Percentiles rank a stretch among this genome's conserved stretches.
Evolutionary conservation across 73 alveolate species (phyloP).

Genomic region (Tetrahymena elliotti): DNA sequence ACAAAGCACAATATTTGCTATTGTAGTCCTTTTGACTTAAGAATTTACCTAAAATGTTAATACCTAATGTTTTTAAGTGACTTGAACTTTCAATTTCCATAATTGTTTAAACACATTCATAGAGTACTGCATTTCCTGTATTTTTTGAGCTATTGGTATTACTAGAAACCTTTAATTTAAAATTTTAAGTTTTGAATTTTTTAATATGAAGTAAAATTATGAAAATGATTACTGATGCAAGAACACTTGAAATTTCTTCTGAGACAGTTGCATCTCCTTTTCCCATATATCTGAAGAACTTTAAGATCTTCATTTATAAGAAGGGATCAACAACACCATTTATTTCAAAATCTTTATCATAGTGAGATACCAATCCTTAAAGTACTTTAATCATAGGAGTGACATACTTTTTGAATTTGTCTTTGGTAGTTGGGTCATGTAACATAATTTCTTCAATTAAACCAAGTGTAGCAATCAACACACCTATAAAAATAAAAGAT

Average conservation of each 20-base stretch:
- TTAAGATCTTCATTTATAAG: conserved; percentile 90
- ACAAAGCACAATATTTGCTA: conserved; percentile 16
- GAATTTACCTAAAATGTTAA: conserved; percentile 38
- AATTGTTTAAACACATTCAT: conserved; percentile 98
- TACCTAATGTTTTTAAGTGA: conserved; percentile 83
- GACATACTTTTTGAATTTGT: conserved; percentile 82
- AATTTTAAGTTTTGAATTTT: not conserved
- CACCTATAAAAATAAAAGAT: conserved; percentile 35
- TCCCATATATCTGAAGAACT: conserved; percentile 83
- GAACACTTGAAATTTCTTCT: conserved; percentile 95
- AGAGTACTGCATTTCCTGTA: conserved; percentile 91
- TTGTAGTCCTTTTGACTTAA: conserved; percentile 24
- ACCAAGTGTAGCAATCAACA: conserved; percentile 82
- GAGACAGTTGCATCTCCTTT: conserved; percentile 78
- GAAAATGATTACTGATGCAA: conserved; percentile 46
- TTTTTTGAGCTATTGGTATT: conserved; percentile 83
- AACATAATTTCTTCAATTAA: conserved; percentile 73
- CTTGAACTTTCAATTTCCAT: conserved; percentile 88
- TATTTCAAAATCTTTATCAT: conserved; percentile 95
- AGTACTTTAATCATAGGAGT: conserved; percentile 74
- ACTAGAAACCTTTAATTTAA: conserved; percentile 78
- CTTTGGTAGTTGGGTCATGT: conserved; percentile 68
- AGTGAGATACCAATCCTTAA: conserved; percentile 84
- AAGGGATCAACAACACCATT: conserved; percentile 99
- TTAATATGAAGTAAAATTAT: not conserved